Percentiles rank a stretch among this genome's conserved stretches.
These are phyloP conservation scores for Salix brachista DNA, from an alignment of 345 rosid genomes.

Conservation along the genomic window DNA sequence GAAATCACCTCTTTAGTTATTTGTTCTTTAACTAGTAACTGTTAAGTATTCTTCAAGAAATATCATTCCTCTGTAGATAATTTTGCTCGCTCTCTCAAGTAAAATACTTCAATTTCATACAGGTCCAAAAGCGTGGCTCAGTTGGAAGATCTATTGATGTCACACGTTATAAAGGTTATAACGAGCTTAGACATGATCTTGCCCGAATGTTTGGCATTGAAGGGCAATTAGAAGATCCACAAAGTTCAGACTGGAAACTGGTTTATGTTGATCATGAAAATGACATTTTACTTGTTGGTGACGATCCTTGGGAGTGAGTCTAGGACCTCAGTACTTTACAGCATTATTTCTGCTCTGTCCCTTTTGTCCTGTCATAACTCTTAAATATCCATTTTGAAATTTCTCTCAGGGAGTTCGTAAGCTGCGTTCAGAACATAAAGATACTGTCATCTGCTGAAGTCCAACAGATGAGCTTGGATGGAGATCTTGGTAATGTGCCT, in stretches of 20 bases:
- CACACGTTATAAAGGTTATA: conserved; percentile 73
- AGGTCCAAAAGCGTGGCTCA: conserved; percentile 98
- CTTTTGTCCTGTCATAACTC: neutral
- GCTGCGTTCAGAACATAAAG: conserved; percentile 85
- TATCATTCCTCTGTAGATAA: neutral
- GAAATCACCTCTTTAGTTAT: no score
- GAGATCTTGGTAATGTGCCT: conserved; percentile 68
- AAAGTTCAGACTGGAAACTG: conserved; percentile 86
- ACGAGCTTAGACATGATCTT: conserved; percentile 77
- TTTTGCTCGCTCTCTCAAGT: no score
- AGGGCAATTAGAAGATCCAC: conserved; percentile 91
- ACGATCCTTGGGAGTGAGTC: conserved; percentile 99
- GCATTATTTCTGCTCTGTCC: neutral
- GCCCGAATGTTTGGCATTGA: conserved; percentile 98
- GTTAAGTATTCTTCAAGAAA: neutral
- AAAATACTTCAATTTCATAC: conserved; percentile 15
- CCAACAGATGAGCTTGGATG: conserved; percentile 93
- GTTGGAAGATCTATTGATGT: conserved; percentile 96
- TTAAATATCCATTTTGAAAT: conserved; percentile 11
- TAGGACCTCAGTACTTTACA: neutral
- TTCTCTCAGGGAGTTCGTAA: conserved; percentile 74
- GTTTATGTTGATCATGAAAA: conserved; percentile 92
- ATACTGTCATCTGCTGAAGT: conserved; percentile 90
- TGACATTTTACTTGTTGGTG: conserved; percentile 91
- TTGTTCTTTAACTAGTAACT: neutral